phyloP scores from a whole-genome alignment of 257 asterid species.

The Echites panduratus region DNA sequence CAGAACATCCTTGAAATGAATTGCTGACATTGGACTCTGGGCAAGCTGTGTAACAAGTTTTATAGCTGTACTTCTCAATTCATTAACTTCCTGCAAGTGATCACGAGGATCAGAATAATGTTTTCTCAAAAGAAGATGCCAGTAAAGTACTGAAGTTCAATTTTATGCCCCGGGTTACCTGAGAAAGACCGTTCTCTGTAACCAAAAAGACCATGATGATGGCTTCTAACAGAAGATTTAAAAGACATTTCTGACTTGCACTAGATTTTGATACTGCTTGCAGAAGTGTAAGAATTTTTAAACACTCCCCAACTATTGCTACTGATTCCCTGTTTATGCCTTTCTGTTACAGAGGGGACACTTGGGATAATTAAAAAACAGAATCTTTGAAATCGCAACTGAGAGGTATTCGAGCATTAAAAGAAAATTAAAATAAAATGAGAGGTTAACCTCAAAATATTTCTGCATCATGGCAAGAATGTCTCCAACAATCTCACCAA shows the following conservation, averaged over 20 bases:
- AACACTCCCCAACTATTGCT: slow-evolving; percentile 79
- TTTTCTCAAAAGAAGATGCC: slow-evolving; percentile 8
- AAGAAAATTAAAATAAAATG: background rate
- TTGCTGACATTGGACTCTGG: slow-evolving; percentile 71
- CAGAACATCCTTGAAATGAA: slow-evolving; percentile 63
- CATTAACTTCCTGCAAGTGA: slow-evolving; percentile 60
- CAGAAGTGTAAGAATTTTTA: slow-evolving; percentile 67
- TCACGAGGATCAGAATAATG: slow-evolving; percentile 20
- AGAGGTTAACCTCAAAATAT: slow-evolving; percentile 40
- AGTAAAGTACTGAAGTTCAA: slow-evolving; percentile 14
- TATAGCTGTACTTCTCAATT: slow-evolving; percentile 47
- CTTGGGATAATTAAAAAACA: slow-evolving; percentile 16
- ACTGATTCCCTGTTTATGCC: slow-evolving; percentile 59
- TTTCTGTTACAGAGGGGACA: slow-evolving; percentile 44
- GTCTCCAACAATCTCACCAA: slow-evolving; percentile 75
- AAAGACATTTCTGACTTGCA: slow-evolving; percentile 56
- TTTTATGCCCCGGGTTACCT: slow-evolving; percentile 35
- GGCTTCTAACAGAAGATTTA: slow-evolving; percentile 71
- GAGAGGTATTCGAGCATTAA: background rate
- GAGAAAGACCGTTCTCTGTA: slow-evolving; percentile 47
- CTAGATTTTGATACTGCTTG: slow-evolving; percentile 59
- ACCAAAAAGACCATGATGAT: slow-evolving; percentile 62
- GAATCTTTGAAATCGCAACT: background rate
- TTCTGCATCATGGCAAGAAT: slow-evolving; percentile 44
- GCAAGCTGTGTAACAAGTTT: slow-evolving; percentile 90